Evolutionary conservation across 805 yeast species (phyloP), one percentile per base, ranked within the genome.

Genomic region (Wilhelminamyces savonicus): DNA sequence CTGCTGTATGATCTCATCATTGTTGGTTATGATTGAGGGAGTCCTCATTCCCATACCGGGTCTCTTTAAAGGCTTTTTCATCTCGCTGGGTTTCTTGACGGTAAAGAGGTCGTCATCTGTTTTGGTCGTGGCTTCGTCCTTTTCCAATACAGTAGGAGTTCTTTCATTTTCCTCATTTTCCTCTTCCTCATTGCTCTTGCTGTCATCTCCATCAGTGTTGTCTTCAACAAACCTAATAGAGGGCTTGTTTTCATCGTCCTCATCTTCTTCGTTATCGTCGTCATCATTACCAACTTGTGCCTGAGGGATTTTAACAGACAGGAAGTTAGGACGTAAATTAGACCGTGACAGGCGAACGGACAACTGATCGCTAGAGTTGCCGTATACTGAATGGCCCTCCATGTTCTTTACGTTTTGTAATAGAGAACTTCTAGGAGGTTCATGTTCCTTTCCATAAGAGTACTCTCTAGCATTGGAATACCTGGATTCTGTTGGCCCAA

Each of bases 231-330:
- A 70, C 49, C 66, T 59, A 22, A 78, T 76, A 0, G 86, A 71
- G 1, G 84, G 85, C 37, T 76, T 72, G 18, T 30, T 33, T 2
- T 34, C 32, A 7, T 31, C 41, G 10, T 30, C 37, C 4, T 43
- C 47, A 8, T 36, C 43, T 4, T 31, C 37, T 8, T 33, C 54
- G 10, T 49, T 58, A 11, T 83, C 87, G 13, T 71, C 72, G 0
- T 81, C 85, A 37, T 78, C 81, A 34, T 78, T 84, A 27, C 77
- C 56, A 1, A 82, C 68, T 36, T 69, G 75, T 0, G 90, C 74
- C 36, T 74, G 69, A 1, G 92, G 92, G 28, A 82, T 66, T 28
- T 81, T 77, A 24, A 76, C 79, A 3, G 90, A 80, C 21, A 82
- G 74, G 41, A 83, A 78, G 26, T 74, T 74, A 0, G 87, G 84